Evolutionary conservation across 345 rosid genomes (phyloP).

Genomic region (Gossypium herbaceum): DNA sequence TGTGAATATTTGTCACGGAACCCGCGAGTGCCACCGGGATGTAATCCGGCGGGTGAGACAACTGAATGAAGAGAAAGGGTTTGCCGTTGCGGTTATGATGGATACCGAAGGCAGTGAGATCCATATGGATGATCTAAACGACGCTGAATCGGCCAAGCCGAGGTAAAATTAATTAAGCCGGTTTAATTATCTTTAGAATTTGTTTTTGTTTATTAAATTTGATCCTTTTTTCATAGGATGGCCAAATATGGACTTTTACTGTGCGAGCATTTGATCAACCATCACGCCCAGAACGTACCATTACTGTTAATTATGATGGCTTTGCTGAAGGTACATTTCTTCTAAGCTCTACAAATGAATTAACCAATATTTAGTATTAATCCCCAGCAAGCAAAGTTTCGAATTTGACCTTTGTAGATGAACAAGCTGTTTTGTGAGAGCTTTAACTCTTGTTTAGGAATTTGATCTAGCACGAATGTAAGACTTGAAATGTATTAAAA

Average conservation of each 20-base stretch:
- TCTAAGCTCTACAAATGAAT: neutral
- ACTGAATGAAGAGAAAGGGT: constrained; percentile 63
- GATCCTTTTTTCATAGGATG: constrained; percentile 35
- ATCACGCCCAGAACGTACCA: constrained; percentile 44
- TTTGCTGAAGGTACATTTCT: constrained; percentile 57
- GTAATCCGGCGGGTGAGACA: constrained; percentile 56
- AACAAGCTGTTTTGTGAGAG: no score
- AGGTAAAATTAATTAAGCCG: constrained; percentile 30
- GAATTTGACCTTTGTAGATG: no score
- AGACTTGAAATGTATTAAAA: no score
- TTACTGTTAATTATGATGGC: constrained; percentile 61
- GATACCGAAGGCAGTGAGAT: constrained; percentile 73
- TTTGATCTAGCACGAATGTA: no score
- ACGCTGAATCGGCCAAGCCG: constrained; percentile 53
- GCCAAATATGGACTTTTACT: constrained; percentile 55
- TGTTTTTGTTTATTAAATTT: neutral
- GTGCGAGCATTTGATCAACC: constrained; percentile 48
- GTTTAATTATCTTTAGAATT: neutral
- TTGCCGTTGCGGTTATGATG: constrained; percentile 66
- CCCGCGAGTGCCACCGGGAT: constrained; percentile 53
- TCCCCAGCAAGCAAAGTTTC: no score
- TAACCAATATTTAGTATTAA: no score
- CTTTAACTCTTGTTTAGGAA: no score
- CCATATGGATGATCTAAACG: constrained; percentile 66
- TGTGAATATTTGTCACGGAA: constrained; percentile 63